Evolutionary conservation across 768 basidiomycete species (phyloP).

Genomic region (Chalciporus pseudorubinellus): DNA sequence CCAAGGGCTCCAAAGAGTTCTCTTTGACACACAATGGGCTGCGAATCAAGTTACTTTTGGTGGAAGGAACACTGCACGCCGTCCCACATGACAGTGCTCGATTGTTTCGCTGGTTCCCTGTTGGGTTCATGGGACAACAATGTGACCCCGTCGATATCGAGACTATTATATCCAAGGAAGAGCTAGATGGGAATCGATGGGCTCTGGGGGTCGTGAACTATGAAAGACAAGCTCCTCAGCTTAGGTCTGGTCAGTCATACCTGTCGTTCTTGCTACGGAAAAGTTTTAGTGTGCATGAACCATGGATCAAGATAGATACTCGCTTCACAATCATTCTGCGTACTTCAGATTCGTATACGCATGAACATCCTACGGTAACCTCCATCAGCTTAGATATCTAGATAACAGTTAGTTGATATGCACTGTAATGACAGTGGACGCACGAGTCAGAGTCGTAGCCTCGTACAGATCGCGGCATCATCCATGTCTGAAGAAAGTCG

Average conservation of each 20-base stretch:
- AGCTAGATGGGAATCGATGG: not conserved
- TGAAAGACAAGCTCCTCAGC: not conserved
- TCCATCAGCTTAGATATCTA: too few species aligned
- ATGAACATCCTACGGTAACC: not conserved
- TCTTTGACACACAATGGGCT: conserved; percentile 5
- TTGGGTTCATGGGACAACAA: not conserved
- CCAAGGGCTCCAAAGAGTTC: conserved; percentile 1
- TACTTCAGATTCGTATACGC: not conserved
- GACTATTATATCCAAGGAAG: not conserved
- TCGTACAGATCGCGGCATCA: too few species aligned
- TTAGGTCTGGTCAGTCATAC: not conserved
- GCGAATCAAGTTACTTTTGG: conserved; percentile 2
- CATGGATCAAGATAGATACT: not conserved
- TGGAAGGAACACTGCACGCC: not conserved
- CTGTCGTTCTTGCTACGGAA: conserved; percentile 1
- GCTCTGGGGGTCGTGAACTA: conserved; percentile 1
- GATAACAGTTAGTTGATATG: too few species aligned
- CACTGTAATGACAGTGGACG: too few species aligned
- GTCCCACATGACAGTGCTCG: not conserved
- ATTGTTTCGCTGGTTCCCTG: not conserved
- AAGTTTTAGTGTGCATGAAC: not conserved
- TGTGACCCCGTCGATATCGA: not conserved
- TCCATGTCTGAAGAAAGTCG: too few species aligned
- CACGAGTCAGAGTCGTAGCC: too few species aligned
- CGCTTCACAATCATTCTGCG: not conserved